These are phyloP conservation scores for Ogataea pignaliae DNA, from an alignment of 805 yeast species.

Conservation along the genomic window DNA sequence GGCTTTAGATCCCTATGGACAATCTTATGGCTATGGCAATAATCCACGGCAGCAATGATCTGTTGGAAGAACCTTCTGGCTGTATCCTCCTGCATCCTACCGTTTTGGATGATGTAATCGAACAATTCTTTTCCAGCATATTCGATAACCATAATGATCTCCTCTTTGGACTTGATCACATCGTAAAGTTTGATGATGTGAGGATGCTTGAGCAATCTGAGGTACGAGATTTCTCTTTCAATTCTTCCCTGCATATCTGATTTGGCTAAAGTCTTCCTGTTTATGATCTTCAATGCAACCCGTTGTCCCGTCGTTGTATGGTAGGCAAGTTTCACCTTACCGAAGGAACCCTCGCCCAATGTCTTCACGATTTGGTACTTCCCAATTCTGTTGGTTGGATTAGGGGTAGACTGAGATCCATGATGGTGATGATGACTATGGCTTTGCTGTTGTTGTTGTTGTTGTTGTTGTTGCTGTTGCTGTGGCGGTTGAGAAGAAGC, in stretches of 20 bases:
- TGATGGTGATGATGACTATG: slow-evolving; percentile 19
- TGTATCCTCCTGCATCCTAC: slow-evolving; percentile 87
- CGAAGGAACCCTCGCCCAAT: slow-evolving; percentile 94
- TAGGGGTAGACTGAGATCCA: slow-evolving; percentile 5
- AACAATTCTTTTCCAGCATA: slow-evolving; percentile 95
- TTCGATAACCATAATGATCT: slow-evolving; percentile 95
- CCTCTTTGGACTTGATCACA: slow-evolving; percentile 92
- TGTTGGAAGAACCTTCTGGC: slow-evolving; percentile 94
- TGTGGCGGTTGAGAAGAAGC: background rate
- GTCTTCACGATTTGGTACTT: slow-evolving; percentile 91
- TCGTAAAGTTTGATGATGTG: slow-evolving; percentile 94
- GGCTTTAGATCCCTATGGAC: slow-evolving; percentile 97
- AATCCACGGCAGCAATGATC: slow-evolving; percentile 92
- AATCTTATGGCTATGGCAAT: slow-evolving; percentile 93
- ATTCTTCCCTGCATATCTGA: slow-evolving; percentile 96
- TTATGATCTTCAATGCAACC: slow-evolving; percentile 90
- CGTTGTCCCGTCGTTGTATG: slow-evolving; percentile 88
- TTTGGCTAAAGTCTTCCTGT: slow-evolving; percentile 86
- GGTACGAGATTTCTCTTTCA: slow-evolving; percentile 89
- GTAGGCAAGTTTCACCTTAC: slow-evolving; percentile 88
- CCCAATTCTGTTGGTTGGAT: slow-evolving; percentile 54
- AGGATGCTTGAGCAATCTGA: slow-evolving; percentile 86
- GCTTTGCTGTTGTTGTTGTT: slow-evolving; percentile 17
- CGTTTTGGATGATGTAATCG: slow-evolving; percentile 92
- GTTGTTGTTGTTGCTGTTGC: slow-evolving; percentile 11